phyloP scores from a whole-genome alignment of 2,329 filamentous ascomycete genomes.

The Ceratocystiopsis brevicomis region DNA sequence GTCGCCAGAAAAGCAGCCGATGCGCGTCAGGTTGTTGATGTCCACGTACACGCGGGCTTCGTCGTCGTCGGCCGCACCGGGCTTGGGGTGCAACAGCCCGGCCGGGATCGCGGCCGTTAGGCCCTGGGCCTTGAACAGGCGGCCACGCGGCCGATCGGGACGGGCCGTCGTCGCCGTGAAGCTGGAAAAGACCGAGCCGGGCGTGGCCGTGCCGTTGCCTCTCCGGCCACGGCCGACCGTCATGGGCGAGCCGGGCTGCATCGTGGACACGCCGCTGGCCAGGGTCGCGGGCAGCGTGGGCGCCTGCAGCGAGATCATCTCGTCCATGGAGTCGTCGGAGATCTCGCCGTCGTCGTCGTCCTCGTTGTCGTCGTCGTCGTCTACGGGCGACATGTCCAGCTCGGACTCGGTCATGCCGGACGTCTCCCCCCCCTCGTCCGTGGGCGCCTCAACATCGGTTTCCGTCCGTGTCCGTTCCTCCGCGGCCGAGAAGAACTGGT shows the following conservation, averaged over 20 bases:
- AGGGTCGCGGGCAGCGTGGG: conserved; percentile 62
- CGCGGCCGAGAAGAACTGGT: conserved; percentile 82
- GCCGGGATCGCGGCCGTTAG: conserved; percentile 53
- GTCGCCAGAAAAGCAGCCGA: conserved; percentile 93
- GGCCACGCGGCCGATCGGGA: conserved; percentile 51
- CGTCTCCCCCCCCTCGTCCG: conserved; percentile 6
- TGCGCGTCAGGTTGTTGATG: conserved; percentile 63
- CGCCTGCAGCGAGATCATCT: conserved; percentile 76
- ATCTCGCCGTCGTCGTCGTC: conserved; percentile 57
- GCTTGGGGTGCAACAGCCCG: conserved; percentile 70
- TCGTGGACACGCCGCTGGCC: conserved; percentile 59
- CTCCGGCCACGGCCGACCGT: conserved; percentile 45
- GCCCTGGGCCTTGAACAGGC: conserved; percentile 69
- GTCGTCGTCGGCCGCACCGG: conserved; percentile 59
- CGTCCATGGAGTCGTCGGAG: conserved; percentile 81
- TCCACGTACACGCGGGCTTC: conserved; percentile 83
- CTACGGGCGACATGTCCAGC: conserved; percentile 40
- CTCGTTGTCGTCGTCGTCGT: conserved; percentile 60
- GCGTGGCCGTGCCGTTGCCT: conserved; percentile 58
- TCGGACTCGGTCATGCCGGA: conserved; percentile 26
- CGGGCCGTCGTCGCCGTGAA: conserved; percentile 72
- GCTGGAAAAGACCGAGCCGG: conserved; percentile 74
- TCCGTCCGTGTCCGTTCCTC: conserved; percentile 52
- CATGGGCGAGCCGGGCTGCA: conserved; percentile 65
- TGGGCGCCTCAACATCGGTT: conserved; percentile 37